Base-by-base conservation (phyloP, 169 alveolate species). In the Plasmodium knowlesi region DNA sequence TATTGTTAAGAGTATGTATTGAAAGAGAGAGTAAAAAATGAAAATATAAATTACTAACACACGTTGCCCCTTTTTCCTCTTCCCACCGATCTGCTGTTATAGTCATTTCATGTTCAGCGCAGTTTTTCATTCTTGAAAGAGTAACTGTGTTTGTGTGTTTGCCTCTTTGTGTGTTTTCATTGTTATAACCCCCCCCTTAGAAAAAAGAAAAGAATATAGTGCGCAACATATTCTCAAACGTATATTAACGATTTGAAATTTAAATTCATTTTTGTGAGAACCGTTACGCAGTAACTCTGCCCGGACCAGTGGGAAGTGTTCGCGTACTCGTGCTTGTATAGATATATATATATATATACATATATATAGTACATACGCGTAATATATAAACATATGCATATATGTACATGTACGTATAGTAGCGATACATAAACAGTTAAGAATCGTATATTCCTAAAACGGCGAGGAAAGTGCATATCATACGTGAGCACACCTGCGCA, bases 301-400 rank as follows among this genome's bases (percentile, higher is more conserved):
- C 37, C 85, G 14, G 54, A n/a, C 1, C 5, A 5, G 61, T 50
- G 50, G 5, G 1, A 10, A 32, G 12, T 82, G 46, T 50, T 39
- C 46, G 30, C 72, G 73, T 46, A 83, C 72, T 28, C 72, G 25
- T 61, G 73, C 72, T 16, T 67, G 72, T 67, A 67, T 61, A 83
- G 30, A 10, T 34, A n/a, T 39, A 37, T 78, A 6, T 78, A 78
- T 41, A n/a, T 14, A 0, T 61, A 19, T 61, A 19, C 4, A 61
- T 61, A n/a, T 39, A 37, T 78, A 6, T 78, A 78, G n/a, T 41
- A n/a, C 32, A 0, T 61, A 19, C 19, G 4, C 4, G 19, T 61
- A n/a, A n/a, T 0, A n/a, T n/a, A 22, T 61, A 25, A 6, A 25
- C 34, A 12, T 61, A 61, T 10, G 22, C 28, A 0, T 61, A 61